Conservation (phyloP, 2,329 filamentous ascomycete genomes). For the Pochonia chlamydosporia region DNA sequence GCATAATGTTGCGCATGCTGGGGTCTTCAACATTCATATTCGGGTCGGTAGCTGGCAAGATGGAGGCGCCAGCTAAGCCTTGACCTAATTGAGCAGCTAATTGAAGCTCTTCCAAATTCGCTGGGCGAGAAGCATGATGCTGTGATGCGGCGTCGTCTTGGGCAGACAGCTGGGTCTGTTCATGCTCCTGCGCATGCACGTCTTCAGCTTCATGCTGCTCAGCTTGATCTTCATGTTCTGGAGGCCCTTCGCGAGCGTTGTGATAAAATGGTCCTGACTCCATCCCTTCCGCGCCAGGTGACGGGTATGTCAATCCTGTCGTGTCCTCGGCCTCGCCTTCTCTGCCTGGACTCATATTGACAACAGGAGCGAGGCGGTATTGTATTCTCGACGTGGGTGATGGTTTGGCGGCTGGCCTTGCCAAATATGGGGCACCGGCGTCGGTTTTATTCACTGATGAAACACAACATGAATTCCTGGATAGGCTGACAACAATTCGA, state of each 20-base stretch:
- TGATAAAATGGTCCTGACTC: constrained; percentile 40
- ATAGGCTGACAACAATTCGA: not conserved
- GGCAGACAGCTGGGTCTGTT: constrained; percentile 21
- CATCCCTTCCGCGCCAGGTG: constrained; percentile 37
- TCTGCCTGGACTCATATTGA: constrained; percentile 26
- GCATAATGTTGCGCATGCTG: constrained; percentile 36
- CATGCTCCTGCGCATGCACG: constrained; percentile 23
- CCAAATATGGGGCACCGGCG: not conserved
- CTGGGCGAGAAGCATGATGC: constrained; percentile 34
- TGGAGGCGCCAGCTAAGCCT: constrained; percentile 41
- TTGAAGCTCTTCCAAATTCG: constrained; percentile 51
- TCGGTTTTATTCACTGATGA: not conserved
- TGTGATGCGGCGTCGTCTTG: constrained; percentile 32
- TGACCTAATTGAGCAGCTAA: constrained; percentile 53
- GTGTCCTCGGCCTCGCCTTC: constrained; percentile 29
- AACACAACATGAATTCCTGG: not conserved
- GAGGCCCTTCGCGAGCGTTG: constrained; percentile 25
- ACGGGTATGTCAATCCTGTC: constrained; percentile 38
- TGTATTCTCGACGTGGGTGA: not conserved
- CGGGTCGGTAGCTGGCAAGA: constrained; percentile 42
- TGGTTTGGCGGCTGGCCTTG: not conserved
- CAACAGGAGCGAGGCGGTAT: constrained; percentile 1
- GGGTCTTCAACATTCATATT: constrained; percentile 38
- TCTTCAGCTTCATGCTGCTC: constrained; percentile 22
- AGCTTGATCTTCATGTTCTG: constrained; percentile 22